These are phyloP conservation scores for Aspergillus texensis DNA, from an alignment of 2,329 filamentous ascomycete genomes.

Conservation along the genomic window DNA sequence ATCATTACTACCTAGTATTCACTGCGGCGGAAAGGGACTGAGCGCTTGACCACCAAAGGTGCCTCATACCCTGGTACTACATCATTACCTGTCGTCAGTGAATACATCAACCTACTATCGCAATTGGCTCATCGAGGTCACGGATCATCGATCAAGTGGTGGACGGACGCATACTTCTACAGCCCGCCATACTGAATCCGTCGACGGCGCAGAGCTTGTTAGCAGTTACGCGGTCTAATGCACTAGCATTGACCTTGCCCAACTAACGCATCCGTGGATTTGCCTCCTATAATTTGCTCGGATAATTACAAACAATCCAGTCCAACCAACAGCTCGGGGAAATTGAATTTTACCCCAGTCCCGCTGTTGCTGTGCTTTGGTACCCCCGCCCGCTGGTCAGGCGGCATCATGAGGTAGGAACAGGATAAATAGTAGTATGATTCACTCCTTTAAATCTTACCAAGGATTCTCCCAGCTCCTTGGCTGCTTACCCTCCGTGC, in stretches of 20 bases:
- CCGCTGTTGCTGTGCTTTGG: constrained; percentile 15
- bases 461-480: constrained; percentile 23
- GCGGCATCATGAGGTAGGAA: constrained; percentile 24
- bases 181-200: constrained; percentile 1
- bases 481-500: constrained; percentile 29
- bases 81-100: no score
- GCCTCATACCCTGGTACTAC: neutral
- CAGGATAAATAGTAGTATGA: constrained; percentile 20
- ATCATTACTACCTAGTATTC: neutral
- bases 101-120: neutral
- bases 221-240: constrained; percentile 1
- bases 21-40: neutral
- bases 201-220: constrained; percentile 1
- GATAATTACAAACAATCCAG: constrained; percentile 18
- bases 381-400: constrained; percentile 22
- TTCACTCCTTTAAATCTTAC: constrained; percentile 20
- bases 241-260: constrained; percentile 1
- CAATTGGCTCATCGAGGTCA: neutral
- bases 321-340: constrained; percentile 21
- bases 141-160: constrained; percentile 1
- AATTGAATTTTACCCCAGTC: constrained; percentile 18
- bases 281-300: constrained; percentile 15
- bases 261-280: constrained; percentile 2
- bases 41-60: neutral
- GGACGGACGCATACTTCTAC: constrained; percentile 9